These are phyloP conservation scores for Malassezia caprae DNA, from an alignment of 1,284 basidiomycete species.

Conservation along the genomic window DNA sequence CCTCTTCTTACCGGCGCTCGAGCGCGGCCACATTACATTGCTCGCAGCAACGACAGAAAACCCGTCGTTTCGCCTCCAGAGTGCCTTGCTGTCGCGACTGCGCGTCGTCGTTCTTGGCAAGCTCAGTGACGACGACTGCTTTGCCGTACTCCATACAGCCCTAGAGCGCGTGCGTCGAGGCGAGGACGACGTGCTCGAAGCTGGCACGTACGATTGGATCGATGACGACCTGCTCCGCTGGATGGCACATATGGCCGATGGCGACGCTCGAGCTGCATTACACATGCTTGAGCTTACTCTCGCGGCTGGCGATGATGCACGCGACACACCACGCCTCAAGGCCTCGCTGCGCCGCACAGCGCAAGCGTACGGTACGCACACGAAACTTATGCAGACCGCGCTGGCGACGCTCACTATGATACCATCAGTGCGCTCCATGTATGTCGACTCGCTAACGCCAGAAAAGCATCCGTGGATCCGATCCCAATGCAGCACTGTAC, in stretches of 20 bases:
- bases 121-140: conserved; percentile 26
- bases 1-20: conserved; percentile 24
- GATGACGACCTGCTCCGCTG: conserved; percentile 27
- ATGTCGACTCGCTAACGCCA: neutral
- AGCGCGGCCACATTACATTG: conserved; percentile 50
- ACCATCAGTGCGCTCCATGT: conserved; percentile 71
- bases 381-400: conserved; percentile 19
- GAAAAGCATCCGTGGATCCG: conserved; percentile 69
- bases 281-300: conserved; percentile 36
- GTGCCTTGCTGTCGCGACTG: conserved; percentile 67
- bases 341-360: conserved; percentile 27
- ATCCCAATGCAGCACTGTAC: conserved; percentile 72
- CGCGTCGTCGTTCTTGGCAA: conserved; percentile 51
- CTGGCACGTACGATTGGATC: conserved; percentile 41
- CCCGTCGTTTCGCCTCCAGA: conserved; percentile 65
- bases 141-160: conserved; percentile 27
- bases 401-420: conserved; percentile 57
- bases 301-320: conserved; percentile 20
- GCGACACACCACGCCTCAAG: conserved; percentile 19
- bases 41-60: conserved; percentile 87
- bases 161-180: conserved; percentile 19
- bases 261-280: conserved; percentile 38
- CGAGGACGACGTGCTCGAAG: conserved; percentile 56
- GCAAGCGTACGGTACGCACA: conserved; percentile 25
- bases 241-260: conserved; percentile 40